Evolutionary conservation across 257 asterid species (phyloP), one percentile per base, ranked within the genome.

Genomic region (Solanum neorickii): DNA sequence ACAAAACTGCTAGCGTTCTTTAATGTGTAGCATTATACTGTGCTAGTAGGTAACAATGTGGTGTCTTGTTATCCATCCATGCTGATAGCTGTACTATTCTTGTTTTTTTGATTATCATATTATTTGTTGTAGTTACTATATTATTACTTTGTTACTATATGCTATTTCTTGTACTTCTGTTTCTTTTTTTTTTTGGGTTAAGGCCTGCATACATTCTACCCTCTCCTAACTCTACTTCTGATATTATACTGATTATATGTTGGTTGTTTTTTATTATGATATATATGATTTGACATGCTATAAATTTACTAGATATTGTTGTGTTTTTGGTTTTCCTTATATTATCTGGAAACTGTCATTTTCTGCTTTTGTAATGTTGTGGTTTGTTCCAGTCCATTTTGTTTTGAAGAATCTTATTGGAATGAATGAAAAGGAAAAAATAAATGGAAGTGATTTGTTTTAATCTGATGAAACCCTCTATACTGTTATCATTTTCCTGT

Each of bases 291-390:
- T 92, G 93, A 91, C 93, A 21, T 88, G 89, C 87, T 46, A 56
- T 65, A 72, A 91, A 91, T 91, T 89, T 92, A 87, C 72, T 88
- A 87, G 91, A 89, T 92, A 87, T 80, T 87, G 92, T 90, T 87
- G 87, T 60, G 86, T 82, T 91, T 86, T 89, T 73, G 68, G 18
- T 76, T 91, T 86, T 88, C 74, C 44, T 52, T 47, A 29, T 82
- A 41, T 87, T 89, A 91, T 90, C 90, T 86, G 93, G 85, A 84
- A 87, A 82, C 91, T 90, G 89, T 83, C 91, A 69, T 90, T 92
- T 92, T 91, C 90, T 49, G 35, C 65, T 70, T 92, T 93, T 94
- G 98, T 94, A 93, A 83, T 92, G 89, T 93, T 93, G 91, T 93
- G 92, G 91, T 90, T 93, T 90, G 96, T 92, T 49, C 89, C 78